Conservation (phyloP, 2,329 filamentous ascomycete genomes). For the Pestalotiopsis sp. region DNA sequence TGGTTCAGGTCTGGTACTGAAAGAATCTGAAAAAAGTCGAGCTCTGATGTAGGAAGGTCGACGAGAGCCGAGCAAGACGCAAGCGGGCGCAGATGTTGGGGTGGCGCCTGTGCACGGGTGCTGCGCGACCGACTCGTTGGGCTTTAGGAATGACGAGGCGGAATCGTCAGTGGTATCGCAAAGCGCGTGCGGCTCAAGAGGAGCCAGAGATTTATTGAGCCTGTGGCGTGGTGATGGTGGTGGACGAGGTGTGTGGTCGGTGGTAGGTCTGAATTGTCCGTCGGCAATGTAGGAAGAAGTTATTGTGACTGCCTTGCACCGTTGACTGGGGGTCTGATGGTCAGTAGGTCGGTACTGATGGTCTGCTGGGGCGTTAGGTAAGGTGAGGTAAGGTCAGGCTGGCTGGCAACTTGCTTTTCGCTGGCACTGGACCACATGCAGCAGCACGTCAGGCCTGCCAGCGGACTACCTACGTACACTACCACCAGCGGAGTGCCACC, state of each 20-base stretch:
- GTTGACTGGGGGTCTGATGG: not conserved
- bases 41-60: not conserved
- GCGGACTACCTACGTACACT: too few species aligned
- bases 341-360: not conserved
- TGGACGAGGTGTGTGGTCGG: not conserved
- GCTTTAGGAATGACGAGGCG: not conserved
- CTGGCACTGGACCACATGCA: not conserved
- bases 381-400: not conserved
- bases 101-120: not conserved
- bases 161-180: not conserved
- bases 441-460: too few species aligned
- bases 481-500: too few species aligned
- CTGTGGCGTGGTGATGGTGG: conserved; percentile 1
- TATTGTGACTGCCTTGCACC: conserved; percentile 11
- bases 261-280: not conserved
- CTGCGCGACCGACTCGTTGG: not conserved
- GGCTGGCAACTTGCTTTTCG: not conserved
- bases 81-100: not conserved
- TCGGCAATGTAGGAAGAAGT: not conserved
- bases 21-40: not conserved
- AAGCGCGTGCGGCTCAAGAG: not conserved
- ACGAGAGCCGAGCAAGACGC: not conserved
- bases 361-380: not conserved
- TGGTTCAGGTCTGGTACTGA: conserved; percentile 39
- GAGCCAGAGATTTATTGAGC: not conserved